Conservation (phyloP, 2,329 filamentous ascomycete species). For the Penicillium rolfsii region DNA sequence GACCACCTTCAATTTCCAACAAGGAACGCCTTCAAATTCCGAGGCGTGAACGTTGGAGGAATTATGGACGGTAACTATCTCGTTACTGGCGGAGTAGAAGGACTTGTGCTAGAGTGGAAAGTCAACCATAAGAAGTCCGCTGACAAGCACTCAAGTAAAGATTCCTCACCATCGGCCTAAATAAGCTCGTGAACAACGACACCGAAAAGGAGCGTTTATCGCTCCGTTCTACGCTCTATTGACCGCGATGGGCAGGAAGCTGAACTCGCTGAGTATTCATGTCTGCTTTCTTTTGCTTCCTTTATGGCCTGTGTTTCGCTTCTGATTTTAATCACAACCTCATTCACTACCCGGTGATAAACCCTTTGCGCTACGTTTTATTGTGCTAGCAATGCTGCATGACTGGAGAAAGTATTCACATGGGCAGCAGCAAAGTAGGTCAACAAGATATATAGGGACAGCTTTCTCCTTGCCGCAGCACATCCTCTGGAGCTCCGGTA, state of each 20-base stretch:
- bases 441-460: no score
- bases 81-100: background rate
- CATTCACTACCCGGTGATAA: background rate
- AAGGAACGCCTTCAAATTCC: background rate
- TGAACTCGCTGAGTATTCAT: background rate
- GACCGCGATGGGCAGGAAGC: conserved; percentile 13
- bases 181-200: conserved; percentile 22
- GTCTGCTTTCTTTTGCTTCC: conserved; percentile 1
- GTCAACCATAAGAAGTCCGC: background rate
- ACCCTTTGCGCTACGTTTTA: background rate
- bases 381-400: background rate
- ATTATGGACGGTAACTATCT: background rate
- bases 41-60: background rate
- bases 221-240: conserved; percentile 26
- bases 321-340: background rate
- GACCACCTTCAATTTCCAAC: background rate
- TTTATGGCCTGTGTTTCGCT: background rate
- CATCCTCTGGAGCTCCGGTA: no score
- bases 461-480: no score
- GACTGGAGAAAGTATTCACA: background rate
- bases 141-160: background rate
- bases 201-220: conserved; percentile 28
- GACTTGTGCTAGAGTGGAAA: background rate
- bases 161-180: conserved; percentile 3
- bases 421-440: background rate